Evolutionary conservation across 2,329 filamentous ascomycete genomes (phyloP), one percentile per base, ranked within the genome.

Genomic region (Xylariaceae sp.): DNA sequence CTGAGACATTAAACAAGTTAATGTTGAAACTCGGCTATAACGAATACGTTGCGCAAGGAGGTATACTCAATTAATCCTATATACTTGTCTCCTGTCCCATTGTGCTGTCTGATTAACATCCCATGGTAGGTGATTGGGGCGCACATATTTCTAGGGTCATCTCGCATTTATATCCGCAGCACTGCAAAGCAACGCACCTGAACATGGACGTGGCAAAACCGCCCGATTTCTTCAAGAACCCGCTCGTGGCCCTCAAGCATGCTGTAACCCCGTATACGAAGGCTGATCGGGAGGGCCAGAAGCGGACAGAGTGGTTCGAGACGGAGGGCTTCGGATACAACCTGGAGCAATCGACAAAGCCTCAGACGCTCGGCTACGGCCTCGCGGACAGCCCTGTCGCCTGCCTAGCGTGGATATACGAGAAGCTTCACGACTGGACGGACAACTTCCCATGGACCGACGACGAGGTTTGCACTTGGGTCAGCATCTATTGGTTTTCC

Each of bases 361-460:
- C 89, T 0, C 83, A 89, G 48, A 92, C 88, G 0, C 65, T 92
- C 0, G 85, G 84, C 0, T 89, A 88, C 63, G 83, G 76, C 0
- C 74, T 92, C 2, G 76, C 80, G 0, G 87, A 91, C 65, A 85
- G 80, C 6, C 89, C 88, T 0, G 80, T 88, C 0, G 86, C 80
- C 0, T 71, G 90, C 2, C 74, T 92, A 1, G 81, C 86, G 0
- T 94, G 89, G 89, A 84, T 92, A 32, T 88, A 88, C 60, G 89
- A 92, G 70, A 92, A 92, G 67, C 71, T 92, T 36, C 81, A 86
- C 60, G 84, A 88, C 61, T 92, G 88, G 88, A 84, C 84, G 0
- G 87, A 92, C 62, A 63, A 62, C 1, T 90, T 90, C 64, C 72
- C 79, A 0, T 92, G 87, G 87, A 86, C 81, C 0, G 84, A 89